These are phyloP conservation scores for Citrullus mucosospermus DNA, from an alignment of 306 rosid species.

Conservation along the genomic window DNA sequence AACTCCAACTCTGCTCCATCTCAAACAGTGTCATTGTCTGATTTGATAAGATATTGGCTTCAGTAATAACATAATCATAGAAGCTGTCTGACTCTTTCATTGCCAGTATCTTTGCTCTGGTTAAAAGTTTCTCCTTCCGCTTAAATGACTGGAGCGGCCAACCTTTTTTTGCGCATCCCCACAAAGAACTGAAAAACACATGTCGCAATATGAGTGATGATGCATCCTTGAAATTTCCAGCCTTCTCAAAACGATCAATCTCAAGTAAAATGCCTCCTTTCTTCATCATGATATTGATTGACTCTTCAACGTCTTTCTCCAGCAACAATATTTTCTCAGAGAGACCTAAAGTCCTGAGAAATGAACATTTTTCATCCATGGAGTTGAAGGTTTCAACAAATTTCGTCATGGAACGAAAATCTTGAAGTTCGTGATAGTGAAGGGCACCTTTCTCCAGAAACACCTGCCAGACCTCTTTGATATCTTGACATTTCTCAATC, in stretches of 20 bases:
- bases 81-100: conserved; percentile 21
- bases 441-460: conserved; percentile 53
- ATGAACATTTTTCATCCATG: conserved; percentile 36
- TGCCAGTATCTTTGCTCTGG: conserved; percentile 41
- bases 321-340: conserved; percentile 42
- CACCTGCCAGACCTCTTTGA: conserved; percentile 31
- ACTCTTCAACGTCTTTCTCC: conserved; percentile 51
- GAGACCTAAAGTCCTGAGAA: conserved; percentile 26
- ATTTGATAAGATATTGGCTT: conserved; percentile 37
- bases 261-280: conserved; percentile 31
- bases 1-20: conserved; percentile 22
- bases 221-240: conserved; percentile 35
- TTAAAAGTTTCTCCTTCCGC: conserved; percentile 32
- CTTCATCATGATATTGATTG: conserved; percentile 33
- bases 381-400: conserved; percentile 51
- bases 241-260: conserved; percentile 46
- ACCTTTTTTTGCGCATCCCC: conserved; percentile 44
- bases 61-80: conserved; percentile 28
- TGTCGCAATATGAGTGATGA: conserved; percentile 27
- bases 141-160: conserved; percentile 64
- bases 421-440: conserved; percentile 34
- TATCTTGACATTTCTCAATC: conserved; percentile 11
- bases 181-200: conserved; percentile 47
- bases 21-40: conserved; percentile 7
- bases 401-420: conserved; percentile 43